Evolutionary conservation across 331 rosid species (phyloP).

Genomic region (Rhamnella rubrinervis): DNA sequence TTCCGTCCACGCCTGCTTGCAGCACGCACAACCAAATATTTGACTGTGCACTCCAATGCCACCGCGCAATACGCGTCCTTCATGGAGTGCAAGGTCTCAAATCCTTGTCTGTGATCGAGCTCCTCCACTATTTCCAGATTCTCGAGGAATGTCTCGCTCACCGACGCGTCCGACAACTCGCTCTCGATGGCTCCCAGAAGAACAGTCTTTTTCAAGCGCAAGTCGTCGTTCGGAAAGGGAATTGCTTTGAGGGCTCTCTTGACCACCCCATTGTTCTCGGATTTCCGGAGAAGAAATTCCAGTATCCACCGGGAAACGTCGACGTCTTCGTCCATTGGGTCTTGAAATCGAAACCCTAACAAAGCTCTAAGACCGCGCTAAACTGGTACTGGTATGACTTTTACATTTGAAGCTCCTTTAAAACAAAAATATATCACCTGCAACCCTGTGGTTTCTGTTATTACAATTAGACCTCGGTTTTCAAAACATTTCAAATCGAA

Average conservation of each 20-base stretch:
- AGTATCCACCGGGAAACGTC: slow-evolving; percentile 51
- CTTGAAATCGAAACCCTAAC: neutral
- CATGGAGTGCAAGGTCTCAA: slow-evolving; percentile 29
- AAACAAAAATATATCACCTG: too few species aligned
- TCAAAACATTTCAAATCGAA: too few species aligned
- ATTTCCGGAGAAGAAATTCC: slow-evolving; percentile 53
- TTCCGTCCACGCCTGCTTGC: slow-evolving; percentile 13
- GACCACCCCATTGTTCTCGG: slow-evolving; percentile 35
- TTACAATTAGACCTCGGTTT: too few species aligned
- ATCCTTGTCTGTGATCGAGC: slow-evolving; percentile 30
- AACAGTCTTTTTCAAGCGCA: slow-evolving; percentile 47
- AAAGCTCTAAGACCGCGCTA: too few species aligned
- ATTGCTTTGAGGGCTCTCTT: slow-evolving; percentile 29
- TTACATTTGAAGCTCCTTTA: too few species aligned
- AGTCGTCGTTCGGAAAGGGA: slow-evolving; percentile 41
- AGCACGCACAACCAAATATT: slow-evolving; percentile 9
- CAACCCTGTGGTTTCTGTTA: too few species aligned
- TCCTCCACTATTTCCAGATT: slow-evolving; percentile 46
- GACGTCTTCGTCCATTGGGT: neutral
- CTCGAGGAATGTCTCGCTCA: slow-evolving; percentile 45
- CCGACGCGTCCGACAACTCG: slow-evolving; percentile 30
- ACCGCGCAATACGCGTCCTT: slow-evolving; percentile 61
- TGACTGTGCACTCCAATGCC: slow-evolving; percentile 62
- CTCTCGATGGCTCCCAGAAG: slow-evolving; percentile 57
- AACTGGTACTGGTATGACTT: too few species aligned